Evolutionary conservation across 345 rosid genomes (phyloP).

Genomic region (Pugionium dolabratum): DNA sequence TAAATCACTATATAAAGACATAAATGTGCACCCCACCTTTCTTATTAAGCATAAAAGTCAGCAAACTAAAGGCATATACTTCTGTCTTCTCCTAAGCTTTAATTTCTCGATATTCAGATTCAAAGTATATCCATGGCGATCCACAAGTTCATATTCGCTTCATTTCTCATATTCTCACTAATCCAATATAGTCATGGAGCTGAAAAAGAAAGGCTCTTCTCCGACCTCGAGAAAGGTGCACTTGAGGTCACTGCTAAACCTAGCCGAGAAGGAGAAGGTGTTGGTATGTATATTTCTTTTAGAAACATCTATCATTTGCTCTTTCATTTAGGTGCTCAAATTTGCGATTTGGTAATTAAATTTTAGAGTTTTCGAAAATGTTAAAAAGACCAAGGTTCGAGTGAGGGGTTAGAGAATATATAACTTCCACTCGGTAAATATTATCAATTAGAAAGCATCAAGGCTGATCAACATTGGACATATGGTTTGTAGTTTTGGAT

Average conservation of each 20-base stretch:
- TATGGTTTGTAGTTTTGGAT: constrained; percentile 27
- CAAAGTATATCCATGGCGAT: constrained; percentile 40
- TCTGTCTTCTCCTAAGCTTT: constrained; percentile 15
- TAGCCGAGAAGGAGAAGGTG: constrained; percentile 36
- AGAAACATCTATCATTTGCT: background rate
- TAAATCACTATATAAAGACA: constrained; percentile 37
- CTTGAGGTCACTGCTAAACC: constrained; percentile 48
- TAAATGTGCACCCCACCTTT: constrained; percentile 34
- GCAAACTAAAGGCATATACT: constrained; percentile 33
- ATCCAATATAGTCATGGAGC: constrained; percentile 26
- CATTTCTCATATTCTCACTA: constrained; percentile 38
- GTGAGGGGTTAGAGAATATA: too few species aligned
- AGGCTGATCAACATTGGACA: constrained; percentile 3
- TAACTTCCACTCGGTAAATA: too few species aligned
- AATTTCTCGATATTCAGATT: constrained; percentile 19
- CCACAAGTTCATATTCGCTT: constrained; percentile 36
- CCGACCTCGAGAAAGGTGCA: constrained; percentile 43
- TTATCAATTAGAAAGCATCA: background rate
- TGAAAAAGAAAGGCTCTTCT: constrained; percentile 40
- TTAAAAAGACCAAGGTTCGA: too few species aligned
- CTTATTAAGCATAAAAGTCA: constrained; percentile 38
- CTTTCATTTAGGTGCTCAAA: background rate
- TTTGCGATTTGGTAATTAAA: background rate
- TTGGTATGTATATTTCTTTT: constrained; percentile 42
- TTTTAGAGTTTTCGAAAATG: too few species aligned